These are phyloP conservation scores for Vigna radiata DNA, from an alignment of 306 rosid genomes.

Conservation along the genomic window DNA sequence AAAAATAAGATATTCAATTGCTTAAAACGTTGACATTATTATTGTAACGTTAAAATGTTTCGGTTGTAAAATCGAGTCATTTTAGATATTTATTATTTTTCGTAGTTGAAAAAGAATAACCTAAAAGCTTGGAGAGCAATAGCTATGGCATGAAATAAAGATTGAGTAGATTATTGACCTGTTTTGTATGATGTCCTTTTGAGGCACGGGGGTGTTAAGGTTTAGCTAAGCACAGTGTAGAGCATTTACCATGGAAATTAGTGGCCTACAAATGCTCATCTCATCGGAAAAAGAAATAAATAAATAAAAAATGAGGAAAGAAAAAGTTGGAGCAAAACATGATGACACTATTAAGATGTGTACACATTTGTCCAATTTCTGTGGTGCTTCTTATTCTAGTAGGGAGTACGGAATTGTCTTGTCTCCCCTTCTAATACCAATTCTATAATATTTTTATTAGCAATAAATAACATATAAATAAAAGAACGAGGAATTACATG, in stretches of 20 bases:
- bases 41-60: too few relatives aligned
- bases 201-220: slow-evolving; percentile 43
- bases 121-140: slow-evolving; percentile 32
- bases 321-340: slow-evolving; percentile 41
- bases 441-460: neutral
- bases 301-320: neutral
- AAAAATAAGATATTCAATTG: neutral
- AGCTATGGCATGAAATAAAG: neutral
- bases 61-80: too few relatives aligned
- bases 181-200: slow-evolving; percentile 35
- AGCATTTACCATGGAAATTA: slow-evolving; percentile 37
- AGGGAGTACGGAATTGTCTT: slow-evolving; percentile 32
- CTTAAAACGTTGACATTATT: slow-evolving; percentile 14
- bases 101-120: slow-evolving; percentile 22
- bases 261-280: slow-evolving; percentile 31
- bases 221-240: slow-evolving; percentile 45
- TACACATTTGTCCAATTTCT: slow-evolving; percentile 35
- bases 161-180: slow-evolving; percentile 40
- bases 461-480: too few relatives aligned
- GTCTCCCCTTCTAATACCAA: neutral
- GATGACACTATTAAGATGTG: slow-evolving; percentile 39
- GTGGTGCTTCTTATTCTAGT: slow-evolving; percentile 23
- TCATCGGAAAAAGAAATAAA: neutral
- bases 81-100: too few relatives aligned
- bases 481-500: too few relatives aligned